A percentile compares a stretch with the other conserved stretches of the same genome.
Conservation (phyloP, 2,329 filamentous ascomycete genomes). For the Scedosporium dehoogii region DNA sequence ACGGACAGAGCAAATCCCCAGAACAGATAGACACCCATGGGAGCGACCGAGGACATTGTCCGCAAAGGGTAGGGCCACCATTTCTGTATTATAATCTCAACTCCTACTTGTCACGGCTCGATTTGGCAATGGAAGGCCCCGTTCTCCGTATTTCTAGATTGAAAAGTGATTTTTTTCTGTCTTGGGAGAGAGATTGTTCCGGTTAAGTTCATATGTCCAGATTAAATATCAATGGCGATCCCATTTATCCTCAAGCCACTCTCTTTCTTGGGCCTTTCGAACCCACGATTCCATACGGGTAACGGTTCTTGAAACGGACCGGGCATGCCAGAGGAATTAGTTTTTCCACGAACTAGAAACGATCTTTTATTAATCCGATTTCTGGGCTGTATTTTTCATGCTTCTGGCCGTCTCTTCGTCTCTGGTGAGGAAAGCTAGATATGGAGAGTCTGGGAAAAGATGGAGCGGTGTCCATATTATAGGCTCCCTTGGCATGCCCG, state of each 20-base stretch:
- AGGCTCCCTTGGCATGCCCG: background rate
- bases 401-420: background rate
- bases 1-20: background rate
- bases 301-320: no score
- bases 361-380: background rate
- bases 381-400: background rate
- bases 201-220: constrained; percentile 2
- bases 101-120: background rate
- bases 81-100: background rate
- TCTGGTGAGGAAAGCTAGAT: background rate
- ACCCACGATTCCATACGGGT: background rate
- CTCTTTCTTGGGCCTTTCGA: background rate
- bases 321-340: background rate
- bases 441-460: background rate
- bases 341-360: background rate
- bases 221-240: background rate
- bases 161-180: background rate
- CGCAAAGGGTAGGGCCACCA: background rate
- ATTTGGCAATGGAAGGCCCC: background rate
- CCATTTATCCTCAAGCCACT: background rate
- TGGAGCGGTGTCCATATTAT: background rate
- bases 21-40: background rate
- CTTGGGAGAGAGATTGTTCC: background rate
- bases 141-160: background rate
- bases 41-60: background rate